phyloP scores from a whole-genome alignment of 139 green algal genomes.

The Astrephomene gubernaculifera region DNA sequence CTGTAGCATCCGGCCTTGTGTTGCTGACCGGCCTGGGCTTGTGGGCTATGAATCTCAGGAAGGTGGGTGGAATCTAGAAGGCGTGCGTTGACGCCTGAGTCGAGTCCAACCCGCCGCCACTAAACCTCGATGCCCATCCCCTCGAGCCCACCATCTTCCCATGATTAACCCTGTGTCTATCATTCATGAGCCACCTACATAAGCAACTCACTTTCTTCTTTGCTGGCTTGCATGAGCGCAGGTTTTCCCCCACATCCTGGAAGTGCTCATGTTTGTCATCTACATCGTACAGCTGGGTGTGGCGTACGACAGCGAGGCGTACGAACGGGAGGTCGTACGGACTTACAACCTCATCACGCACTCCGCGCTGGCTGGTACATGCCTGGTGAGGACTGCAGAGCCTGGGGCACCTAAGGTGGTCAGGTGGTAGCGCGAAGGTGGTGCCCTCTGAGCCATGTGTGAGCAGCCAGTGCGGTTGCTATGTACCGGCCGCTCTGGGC shows the following conservation, averaged over 20 bases:
- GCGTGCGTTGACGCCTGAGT: neutral
- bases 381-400: slow-evolving; percentile 15
- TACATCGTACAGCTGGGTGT: slow-evolving; percentile 31
- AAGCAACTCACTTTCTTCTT: neutral
- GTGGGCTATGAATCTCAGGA: slow-evolving; percentile 8
- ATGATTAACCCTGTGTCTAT: neutral
- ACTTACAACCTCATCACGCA: slow-evolving; percentile 42
- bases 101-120: neutral
- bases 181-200: neutral
- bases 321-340: neutral
- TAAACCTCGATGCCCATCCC: neutral
- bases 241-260: slow-evolving; percentile 34
- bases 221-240: neutral
- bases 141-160: neutral
- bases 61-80: slow-evolving; percentile 30
- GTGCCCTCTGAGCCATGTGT: neutral
- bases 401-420: neutral
- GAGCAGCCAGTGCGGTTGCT: too few relatives aligned
- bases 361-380: slow-evolving; percentile 16
- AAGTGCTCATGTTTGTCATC: slow-evolving; percentile 30
- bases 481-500: too few relatives aligned
- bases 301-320: neutral
- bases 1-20: neutral
- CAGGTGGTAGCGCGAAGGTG: neutral
- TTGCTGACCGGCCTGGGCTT: neutral